phyloP scores from a whole-genome alignment of 345 rosid genomes.

The Citrus cavaleriei region DNA sequence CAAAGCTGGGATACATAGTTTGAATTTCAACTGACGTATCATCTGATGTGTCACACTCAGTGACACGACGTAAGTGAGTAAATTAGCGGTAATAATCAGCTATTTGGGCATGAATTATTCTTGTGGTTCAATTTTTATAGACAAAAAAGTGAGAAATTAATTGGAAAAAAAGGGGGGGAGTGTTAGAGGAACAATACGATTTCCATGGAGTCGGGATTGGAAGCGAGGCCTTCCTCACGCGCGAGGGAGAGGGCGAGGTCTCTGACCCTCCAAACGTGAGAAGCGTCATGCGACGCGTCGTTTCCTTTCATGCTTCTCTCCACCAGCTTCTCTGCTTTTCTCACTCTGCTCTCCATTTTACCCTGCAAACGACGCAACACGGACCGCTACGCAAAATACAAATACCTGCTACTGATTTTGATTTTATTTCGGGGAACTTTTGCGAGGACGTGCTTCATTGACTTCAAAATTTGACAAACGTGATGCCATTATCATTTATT shows the following conservation, averaged over 20 bases:
- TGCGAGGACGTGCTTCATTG: no score
- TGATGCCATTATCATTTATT: no score
- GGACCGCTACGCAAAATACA: not conserved
- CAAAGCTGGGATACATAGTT: no score
- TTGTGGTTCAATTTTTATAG: not conserved
- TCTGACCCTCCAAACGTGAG: slow-evolving; percentile 78
- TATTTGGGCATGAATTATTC: not conserved
- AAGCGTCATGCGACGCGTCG: slow-evolving; percentile 82
- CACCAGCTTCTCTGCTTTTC: slow-evolving; percentile 64
- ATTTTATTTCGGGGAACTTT: no score
- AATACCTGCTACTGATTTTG: no score
- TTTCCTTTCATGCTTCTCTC: slow-evolving; percentile 60
- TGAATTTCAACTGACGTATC: not conserved
- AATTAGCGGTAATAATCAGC: not conserved
- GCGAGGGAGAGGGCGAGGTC: slow-evolving; percentile 83
- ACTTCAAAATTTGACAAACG: no score
- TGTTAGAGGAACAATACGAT: slow-evolving; percentile 30
- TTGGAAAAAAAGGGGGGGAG: not conserved
- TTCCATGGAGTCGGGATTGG: slow-evolving; percentile 68
- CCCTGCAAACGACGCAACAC: not conserved
- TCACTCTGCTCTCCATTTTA: slow-evolving; percentile 8
- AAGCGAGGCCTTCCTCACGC: slow-evolving; percentile 75
- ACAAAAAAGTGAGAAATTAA: not conserved
- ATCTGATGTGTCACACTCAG: not conserved
- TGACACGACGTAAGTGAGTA: not conserved